phyloP scores from a whole-genome alignment of 345 rosid genomes.

The Cardiospermum halicacabum region DNA sequence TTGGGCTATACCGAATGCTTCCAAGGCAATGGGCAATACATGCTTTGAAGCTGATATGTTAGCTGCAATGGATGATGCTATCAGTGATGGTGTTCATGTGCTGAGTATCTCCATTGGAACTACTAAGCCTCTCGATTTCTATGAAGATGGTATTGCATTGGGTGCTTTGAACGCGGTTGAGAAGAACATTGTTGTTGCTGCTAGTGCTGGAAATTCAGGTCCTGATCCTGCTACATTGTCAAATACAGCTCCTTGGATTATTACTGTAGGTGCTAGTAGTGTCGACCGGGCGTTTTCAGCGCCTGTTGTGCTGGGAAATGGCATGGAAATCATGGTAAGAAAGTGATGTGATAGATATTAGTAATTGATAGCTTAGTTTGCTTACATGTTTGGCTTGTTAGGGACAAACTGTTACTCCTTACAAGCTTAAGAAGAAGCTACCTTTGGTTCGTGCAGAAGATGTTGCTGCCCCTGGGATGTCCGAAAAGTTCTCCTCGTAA shows the following conservation, averaged over 20 bases:
- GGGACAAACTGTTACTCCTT: constrained; percentile 62
- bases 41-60: constrained; percentile 70
- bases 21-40: constrained; percentile 38
- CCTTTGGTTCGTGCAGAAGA: constrained; percentile 70
- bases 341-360: background rate
- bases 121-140: background rate
- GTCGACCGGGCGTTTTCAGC: constrained; percentile 55
- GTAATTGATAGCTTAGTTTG: no score
- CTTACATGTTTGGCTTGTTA: constrained; percentile 10
- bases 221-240: constrained; percentile 58
- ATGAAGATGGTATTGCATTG: constrained; percentile 44
- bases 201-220: constrained; percentile 71
- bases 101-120: constrained; percentile 68
- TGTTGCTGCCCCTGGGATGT: constrained; percentile 37
- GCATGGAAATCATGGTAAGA: constrained; percentile 44
- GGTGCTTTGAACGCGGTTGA: constrained; percentile 64
- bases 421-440: constrained; percentile 30
- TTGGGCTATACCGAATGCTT: constrained; percentile 58
- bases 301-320: constrained; percentile 59
- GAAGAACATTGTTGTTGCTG: constrained; percentile 55
- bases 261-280: constrained; percentile 77
- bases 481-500: constrained; percentile 42
- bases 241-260: constrained; percentile 72
- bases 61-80: constrained; percentile 80
- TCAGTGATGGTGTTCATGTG: constrained; percentile 69